These are phyloP conservation scores for Leptomonas pyrrhocoris DNA, from an alignment of 208 protist species.

Conservation along the genomic window DNA sequence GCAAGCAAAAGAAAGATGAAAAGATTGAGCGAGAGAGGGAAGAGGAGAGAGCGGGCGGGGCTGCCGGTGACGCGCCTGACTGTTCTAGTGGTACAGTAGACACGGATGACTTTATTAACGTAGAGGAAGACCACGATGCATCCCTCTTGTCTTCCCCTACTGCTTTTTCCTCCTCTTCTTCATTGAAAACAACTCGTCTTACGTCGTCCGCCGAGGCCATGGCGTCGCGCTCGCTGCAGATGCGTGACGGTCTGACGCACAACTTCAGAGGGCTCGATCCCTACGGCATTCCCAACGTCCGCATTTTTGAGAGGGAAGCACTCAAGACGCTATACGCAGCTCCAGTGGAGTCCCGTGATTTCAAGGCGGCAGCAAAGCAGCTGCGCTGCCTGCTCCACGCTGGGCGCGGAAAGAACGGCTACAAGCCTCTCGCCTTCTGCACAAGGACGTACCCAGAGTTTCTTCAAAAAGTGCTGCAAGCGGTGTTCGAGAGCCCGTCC, in stretches of 20 bases:
- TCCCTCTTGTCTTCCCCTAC: neutral
- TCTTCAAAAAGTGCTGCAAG: slow-evolving; percentile 49
- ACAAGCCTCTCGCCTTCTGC: slow-evolving; percentile 51
- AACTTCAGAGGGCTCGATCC: slow-evolving; percentile 56
- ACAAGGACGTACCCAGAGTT: slow-evolving; percentile 49
- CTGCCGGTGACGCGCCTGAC: too few relatives aligned
- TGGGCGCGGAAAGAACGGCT: slow-evolving; percentile 51
- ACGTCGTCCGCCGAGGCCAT: slow-evolving; percentile 24
- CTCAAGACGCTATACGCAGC: slow-evolving; percentile 48
- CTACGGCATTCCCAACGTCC: slow-evolving; percentile 70
- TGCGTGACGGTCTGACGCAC: slow-evolving; percentile 26
- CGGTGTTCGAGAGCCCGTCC: slow-evolving; percentile 39
- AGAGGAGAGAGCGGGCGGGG: neutral
- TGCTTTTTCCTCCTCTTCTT: neutral
- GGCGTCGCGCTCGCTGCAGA: slow-evolving; percentile 36
- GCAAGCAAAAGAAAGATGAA: neutral
- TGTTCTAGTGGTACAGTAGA: neutral
- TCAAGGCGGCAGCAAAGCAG: slow-evolving; percentile 31
- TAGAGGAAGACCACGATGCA: neutral
- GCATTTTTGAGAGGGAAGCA: slow-evolving; percentile 26
- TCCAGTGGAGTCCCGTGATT: slow-evolving; percentile 43
- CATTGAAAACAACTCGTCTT: neutral
- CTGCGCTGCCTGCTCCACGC: slow-evolving; percentile 43
- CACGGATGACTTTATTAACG: neutral
- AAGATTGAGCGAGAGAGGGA: neutral